phyloP scores from a whole-genome alignment of 1,284 basidiomycete species.

The Ganoderma lingzhi region DNA sequence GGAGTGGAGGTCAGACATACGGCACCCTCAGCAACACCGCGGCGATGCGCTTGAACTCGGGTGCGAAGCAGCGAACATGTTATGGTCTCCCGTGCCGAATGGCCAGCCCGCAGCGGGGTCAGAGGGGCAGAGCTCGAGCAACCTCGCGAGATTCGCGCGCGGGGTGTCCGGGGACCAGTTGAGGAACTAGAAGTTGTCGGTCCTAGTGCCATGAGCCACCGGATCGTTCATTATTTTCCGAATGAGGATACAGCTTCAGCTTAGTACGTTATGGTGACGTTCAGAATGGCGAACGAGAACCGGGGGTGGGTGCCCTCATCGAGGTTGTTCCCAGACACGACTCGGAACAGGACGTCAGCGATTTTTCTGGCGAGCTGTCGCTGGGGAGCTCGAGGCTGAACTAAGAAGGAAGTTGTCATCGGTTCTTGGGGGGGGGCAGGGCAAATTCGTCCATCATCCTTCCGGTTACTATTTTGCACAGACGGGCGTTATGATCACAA shows the following conservation, averaged over 20 bases:
- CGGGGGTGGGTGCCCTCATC: slow-evolving; percentile 45
- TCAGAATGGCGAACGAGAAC: slow-evolving; percentile 38
- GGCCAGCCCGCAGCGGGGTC: slow-evolving; percentile 58
- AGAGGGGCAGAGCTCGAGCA: slow-evolving; percentile 43
- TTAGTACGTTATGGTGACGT: slow-evolving; percentile 38
- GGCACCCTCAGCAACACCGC: too few species aligned
- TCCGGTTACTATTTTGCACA: too few species aligned
- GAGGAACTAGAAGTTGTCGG: slow-evolving; percentile 27
- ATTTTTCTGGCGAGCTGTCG: slow-evolving; percentile 19
- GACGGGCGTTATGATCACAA: too few species aligned
- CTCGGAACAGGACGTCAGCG: slow-evolving; percentile 40
- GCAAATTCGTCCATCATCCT: slow-evolving; percentile 16
- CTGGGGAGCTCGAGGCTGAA: slow-evolving; percentile 32
- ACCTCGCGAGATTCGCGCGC: slow-evolving; percentile 14
- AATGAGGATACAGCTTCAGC: background rate
- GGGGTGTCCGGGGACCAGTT: slow-evolving; percentile 9
- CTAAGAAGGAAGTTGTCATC: slow-evolving; percentile 49
- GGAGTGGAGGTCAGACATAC: too few species aligned
- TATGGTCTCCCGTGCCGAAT: slow-evolving; percentile 52
- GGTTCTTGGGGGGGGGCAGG: slow-evolving; percentile 47
- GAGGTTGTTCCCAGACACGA: slow-evolving; percentile 39
- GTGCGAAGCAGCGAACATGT: slow-evolving; percentile 51
- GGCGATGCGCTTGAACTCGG: slow-evolving; percentile 61
- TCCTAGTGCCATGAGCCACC: slow-evolving; percentile 19
- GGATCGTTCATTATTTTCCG: too few species aligned